These are phyloP conservation scores for Letharia lupina DNA, from an alignment of 495 filamentous ascomycete genomes.

Conservation along the genomic window DNA sequence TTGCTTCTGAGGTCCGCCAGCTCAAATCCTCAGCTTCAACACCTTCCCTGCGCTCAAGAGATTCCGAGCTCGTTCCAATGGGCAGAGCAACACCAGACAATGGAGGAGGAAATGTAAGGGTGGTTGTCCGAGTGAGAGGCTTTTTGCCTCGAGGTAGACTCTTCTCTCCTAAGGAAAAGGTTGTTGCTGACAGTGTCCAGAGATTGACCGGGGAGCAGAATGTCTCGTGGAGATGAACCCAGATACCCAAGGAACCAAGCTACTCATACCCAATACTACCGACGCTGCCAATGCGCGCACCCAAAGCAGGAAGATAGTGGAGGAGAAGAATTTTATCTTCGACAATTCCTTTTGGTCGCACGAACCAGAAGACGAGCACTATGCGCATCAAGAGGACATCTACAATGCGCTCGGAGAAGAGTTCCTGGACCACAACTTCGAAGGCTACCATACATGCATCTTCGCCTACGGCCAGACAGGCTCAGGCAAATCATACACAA, in stretches of 20 bases:
- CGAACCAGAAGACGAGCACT: constrained; percentile 61
- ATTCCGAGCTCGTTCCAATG: constrained; percentile 46
- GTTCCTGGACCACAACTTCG: constrained; percentile 98
- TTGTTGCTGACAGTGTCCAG: constrained; percentile 38
- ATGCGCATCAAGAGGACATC: constrained; percentile 82
- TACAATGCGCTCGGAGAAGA: constrained; percentile 94
- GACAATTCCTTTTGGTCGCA: constrained; percentile 98
- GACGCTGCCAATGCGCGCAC: constrained; percentile 60
- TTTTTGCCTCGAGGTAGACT: constrained; percentile 79
- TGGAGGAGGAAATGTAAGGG: constrained; percentile 78
- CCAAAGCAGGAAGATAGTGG: constrained; percentile 64
- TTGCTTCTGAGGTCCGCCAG: constrained; percentile 36
- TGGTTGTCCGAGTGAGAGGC: constrained; percentile 84
- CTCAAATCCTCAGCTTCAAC: constrained; percentile 52
- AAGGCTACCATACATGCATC: constrained; percentile 98
- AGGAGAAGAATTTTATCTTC: constrained; percentile 89
- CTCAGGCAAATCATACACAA: constrained; percentile 95
- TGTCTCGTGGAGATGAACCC: constrained; percentile 92
- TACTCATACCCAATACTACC: constrained; percentile 56
- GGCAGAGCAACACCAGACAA: constrained; percentile 33
- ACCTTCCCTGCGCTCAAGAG: constrained; percentile 63
- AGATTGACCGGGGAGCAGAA: constrained; percentile 67
- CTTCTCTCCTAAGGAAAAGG: constrained; percentile 3
- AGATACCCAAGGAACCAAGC: constrained; percentile 65
- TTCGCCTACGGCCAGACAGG: constrained; percentile 98